Percentiles rank a stretch among this genome's conserved stretches.
Evolutionary conservation across 768 basidiomycete genomes (phyloP).

Genomic region (Exsudoporus frostii): DNA sequence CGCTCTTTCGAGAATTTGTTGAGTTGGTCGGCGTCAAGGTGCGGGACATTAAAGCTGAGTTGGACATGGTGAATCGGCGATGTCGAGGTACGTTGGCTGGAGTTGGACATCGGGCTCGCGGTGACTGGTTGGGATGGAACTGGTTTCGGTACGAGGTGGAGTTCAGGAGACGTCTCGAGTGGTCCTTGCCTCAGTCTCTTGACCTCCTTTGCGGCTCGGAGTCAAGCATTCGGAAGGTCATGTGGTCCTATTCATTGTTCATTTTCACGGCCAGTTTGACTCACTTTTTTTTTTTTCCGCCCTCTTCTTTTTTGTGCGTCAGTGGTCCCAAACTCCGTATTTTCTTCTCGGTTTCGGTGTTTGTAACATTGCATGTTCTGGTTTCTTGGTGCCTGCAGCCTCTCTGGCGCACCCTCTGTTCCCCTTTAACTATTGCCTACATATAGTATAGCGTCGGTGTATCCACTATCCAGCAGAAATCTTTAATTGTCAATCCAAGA

Average conservation of each 20-base stretch:
- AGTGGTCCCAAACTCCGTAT: not conserved
- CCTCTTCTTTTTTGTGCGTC: not conserved
- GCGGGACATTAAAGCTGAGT: not conserved
- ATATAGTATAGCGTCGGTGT: not conserved
- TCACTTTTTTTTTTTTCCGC: not conserved
- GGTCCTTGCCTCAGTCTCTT: not conserved
- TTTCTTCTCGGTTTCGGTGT: not conserved
- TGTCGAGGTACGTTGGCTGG: not conserved
- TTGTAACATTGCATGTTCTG: not conserved
- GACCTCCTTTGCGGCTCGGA: not conserved
- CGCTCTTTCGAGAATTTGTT: not conserved
- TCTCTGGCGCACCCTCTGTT: not conserved
- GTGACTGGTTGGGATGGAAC: not conserved
- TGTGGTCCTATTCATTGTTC: not conserved
- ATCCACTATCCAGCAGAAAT: not conserved
- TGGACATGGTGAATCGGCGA: not conserved
- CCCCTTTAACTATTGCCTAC: not conserved
- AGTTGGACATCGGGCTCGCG: not conserved
- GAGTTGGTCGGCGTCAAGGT: not conserved
- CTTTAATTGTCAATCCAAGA: not conserved
- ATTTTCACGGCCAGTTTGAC: not conserved
- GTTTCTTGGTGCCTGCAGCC: constrained; percentile 1
- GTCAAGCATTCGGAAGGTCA: not conserved
- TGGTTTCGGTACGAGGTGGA: not conserved
- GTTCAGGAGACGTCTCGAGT: not conserved